A percentile compares a stretch with the other conserved stretches of the same genome.
Conservation (phyloP, 352 stramenopile species). For the Thraustotheca clavata region DNA sequence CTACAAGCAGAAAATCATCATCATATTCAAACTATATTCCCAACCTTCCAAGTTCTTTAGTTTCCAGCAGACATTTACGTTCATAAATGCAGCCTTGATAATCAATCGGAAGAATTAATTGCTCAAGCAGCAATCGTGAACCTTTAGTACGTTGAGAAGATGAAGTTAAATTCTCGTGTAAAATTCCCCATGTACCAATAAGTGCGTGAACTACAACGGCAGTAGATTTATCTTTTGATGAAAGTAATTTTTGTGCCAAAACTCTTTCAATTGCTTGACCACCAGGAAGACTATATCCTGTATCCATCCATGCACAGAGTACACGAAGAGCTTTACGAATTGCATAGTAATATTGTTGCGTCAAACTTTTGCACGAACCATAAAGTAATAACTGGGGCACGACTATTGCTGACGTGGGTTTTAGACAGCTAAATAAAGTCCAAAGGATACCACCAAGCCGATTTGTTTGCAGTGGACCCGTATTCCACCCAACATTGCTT, state of each 20-base stretch:
- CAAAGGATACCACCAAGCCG: slow-evolving; percentile 36
- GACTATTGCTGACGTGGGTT: background rate
- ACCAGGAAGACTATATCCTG: background rate
- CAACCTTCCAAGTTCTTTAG: too few species aligned
- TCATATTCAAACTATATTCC: too few species aligned
- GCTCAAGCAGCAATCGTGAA: too few species aligned
- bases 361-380: slow-evolving; percentile 45
- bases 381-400: slow-evolving; percentile 51
- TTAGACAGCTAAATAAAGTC: slow-evolving; percentile 17
- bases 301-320: slow-evolving; percentile 31
- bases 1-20: too few species aligned
- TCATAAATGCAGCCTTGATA: too few species aligned
- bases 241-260: background rate
- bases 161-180: background rate
- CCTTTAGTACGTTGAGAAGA: too few species aligned
- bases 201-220: background rate
- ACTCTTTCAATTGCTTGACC: background rate
- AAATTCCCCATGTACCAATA: background rate
- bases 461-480: slow-evolving; percentile 25
- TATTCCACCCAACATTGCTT: slow-evolving; percentile 34
- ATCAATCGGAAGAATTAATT: too few species aligned
- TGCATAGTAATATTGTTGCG: slow-evolving; percentile 53
- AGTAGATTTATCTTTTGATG: background rate
- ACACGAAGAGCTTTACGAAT: slow-evolving; percentile 52
- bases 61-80: too few species aligned